Evolutionary conservation across 176 grass and related monocot genomes (phyloP).

Genomic region (Triticum turgidum): DNA sequence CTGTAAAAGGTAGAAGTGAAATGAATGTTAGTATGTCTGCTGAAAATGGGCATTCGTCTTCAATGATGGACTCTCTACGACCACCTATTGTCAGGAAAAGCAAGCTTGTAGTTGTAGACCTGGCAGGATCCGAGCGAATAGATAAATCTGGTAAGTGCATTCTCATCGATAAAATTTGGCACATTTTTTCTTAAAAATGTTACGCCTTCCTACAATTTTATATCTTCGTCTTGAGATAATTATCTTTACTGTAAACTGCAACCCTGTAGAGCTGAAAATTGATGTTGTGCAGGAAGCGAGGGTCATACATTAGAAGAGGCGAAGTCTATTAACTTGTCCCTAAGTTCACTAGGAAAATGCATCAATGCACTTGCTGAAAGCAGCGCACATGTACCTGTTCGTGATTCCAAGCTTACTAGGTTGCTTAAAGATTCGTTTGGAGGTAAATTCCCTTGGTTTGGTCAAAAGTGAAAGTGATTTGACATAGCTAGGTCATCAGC

Average conservation of each 20-base stretch:
- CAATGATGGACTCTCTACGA: conserved; percentile 74
- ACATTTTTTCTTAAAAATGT: background rate
- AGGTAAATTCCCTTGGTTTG: conserved; percentile 45
- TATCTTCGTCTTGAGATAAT: background rate
- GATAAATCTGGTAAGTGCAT: conserved; percentile 77
- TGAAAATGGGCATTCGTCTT: conserved; percentile 91
- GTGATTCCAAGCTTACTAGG: conserved; percentile 98
- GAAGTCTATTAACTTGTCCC: conserved; percentile 97
- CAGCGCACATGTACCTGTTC: conserved; percentile 92
- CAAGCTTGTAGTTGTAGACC: conserved; percentile 96
- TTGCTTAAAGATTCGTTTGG: conserved; percentile 99
- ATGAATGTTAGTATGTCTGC: conserved; percentile 52
- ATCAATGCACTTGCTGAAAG: conserved; percentile 99
- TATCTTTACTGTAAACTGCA: conserved; percentile 3
- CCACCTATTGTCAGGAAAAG: conserved; percentile 92
- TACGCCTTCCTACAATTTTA: background rate
- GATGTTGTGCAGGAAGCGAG: conserved; percentile 76
- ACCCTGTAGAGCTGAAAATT: conserved; percentile 13
- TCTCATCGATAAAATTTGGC: background rate
- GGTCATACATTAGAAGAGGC: conserved; percentile 99
- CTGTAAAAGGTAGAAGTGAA: conserved; percentile 85
- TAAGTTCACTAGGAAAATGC: conserved; percentile 95
- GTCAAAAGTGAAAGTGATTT: background rate
- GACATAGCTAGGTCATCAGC: background rate
- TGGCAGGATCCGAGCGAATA: conserved; percentile 97